Evolutionary conservation across 1,284 basidiomycete genomes (phyloP).

Genomic region (Anthracocystis panici-leucophaei): DNA sequence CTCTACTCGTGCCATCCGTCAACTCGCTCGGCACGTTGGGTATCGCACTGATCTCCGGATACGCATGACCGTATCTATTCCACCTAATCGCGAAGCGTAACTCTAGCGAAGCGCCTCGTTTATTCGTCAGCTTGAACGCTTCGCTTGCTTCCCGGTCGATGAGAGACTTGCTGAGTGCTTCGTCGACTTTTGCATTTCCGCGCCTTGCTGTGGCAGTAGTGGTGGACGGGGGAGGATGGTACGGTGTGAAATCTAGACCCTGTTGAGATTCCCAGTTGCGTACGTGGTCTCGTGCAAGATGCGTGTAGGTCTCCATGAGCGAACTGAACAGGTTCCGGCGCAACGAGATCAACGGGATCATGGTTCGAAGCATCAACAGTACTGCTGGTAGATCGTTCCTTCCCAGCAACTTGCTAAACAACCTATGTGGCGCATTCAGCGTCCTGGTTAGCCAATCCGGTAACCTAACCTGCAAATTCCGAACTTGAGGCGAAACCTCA

Average conservation of each 20-base stretch:
- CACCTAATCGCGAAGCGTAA: slow-evolving; percentile 21
- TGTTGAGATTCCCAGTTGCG: slow-evolving; percentile 8
- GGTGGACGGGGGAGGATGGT: slow-evolving; percentile 7
- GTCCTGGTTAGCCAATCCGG: slow-evolving; percentile 19
- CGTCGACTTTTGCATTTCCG: slow-evolving; percentile 2
- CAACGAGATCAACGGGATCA: slow-evolving; percentile 29
- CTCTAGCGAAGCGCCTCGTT: slow-evolving; percentile 6
- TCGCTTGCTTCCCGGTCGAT: slow-evolving; percentile 7
- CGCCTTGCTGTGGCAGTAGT: background rate
- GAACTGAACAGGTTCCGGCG: slow-evolving; percentile 24
- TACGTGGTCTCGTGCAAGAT: slow-evolving; percentile 28
- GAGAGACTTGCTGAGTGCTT: slow-evolving; percentile 10
- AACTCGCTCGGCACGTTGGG: slow-evolving; percentile 10
- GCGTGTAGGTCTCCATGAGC: slow-evolving; percentile 30
- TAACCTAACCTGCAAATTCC: slow-evolving; percentile 7
- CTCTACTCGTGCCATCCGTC: background rate
- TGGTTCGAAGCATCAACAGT: slow-evolving; percentile 37
- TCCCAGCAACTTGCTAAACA: background rate
- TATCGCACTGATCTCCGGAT: slow-evolving; percentile 2
- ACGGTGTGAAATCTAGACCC: slow-evolving; percentile 23
- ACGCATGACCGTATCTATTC: slow-evolving; percentile 38
- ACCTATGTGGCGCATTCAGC: slow-evolving; percentile 1
- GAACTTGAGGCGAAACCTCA: slow-evolving; percentile 14
- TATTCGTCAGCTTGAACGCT: slow-evolving; percentile 13
- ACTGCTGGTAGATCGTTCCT: slow-evolving; percentile 36